These are phyloP conservation scores for Leccinum holopus DNA, from an alignment of 1,284 basidiomycete genomes.

Conservation along the genomic window DNA sequence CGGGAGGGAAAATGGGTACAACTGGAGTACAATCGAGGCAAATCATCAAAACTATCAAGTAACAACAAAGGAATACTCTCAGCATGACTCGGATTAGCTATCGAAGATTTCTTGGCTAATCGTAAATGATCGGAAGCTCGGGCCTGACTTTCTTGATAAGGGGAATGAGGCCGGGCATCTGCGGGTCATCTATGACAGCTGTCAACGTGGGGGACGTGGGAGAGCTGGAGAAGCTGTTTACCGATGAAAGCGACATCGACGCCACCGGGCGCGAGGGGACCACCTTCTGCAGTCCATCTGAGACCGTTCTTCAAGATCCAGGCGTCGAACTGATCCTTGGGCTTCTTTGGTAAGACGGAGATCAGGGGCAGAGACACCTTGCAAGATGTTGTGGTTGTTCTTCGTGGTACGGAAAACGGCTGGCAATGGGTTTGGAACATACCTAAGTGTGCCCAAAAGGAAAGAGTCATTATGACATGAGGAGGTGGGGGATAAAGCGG, in stretches of 20 bases:
- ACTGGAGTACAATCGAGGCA: too few species aligned
- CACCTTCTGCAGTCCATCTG: conserved; percentile 79
- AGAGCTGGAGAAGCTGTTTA: conserved; percentile 27
- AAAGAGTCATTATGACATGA: conserved; percentile 4
- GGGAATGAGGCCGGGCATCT: conserved; percentile 86
- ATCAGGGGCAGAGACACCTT: conserved; percentile 77
- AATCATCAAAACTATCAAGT: too few species aligned
- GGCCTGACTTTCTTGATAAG: conserved; percentile 80
- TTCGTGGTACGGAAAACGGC: conserved; percentile 88
- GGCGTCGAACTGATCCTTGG: conserved; percentile 78
- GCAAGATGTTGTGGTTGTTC: conserved; percentile 88
- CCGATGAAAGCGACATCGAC: conserved; percentile 87
- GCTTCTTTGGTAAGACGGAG: conserved; percentile 73
- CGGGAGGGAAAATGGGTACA: too few species aligned
- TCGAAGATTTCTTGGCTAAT: too few species aligned
- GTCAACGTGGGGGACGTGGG: conserved; percentile 11
- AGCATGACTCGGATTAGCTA: too few species aligned
- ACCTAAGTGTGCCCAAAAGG: conserved; percentile 50
- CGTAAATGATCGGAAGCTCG: conserved; percentile 78
- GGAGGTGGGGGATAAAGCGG: conserved; percentile 7
- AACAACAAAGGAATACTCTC: too few species aligned
- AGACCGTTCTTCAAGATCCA: conserved; percentile 85
- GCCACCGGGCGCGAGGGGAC: conserved; percentile 72
- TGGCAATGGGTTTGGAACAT: conserved; percentile 83
- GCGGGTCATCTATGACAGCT: conserved; percentile 62